Percentiles rank a stretch among this genome's conserved stretches.
Conservation (phyloP, 2,329 filamentous ascomycete species). For the Pyricularia sp. region DNA sequence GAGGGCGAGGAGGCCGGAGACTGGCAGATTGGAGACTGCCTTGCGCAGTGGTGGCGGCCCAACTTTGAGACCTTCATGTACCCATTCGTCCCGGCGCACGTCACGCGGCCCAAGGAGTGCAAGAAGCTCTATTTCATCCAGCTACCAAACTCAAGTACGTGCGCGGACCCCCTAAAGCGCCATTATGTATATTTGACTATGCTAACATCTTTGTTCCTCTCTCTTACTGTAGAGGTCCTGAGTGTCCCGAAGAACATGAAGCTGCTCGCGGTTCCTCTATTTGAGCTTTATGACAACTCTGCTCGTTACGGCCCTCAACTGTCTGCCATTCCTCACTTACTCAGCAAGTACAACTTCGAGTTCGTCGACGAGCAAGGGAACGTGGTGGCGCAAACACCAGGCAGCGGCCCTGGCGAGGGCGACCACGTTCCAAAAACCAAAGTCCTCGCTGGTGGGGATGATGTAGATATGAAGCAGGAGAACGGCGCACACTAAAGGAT, state of each 20-base stretch:
- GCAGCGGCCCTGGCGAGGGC: slow-evolving; percentile 35
- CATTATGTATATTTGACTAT: background rate
- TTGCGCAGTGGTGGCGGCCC: slow-evolving; percentile 96
- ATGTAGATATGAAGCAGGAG: slow-evolving; percentile 44
- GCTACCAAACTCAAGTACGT: slow-evolving; percentile 75
- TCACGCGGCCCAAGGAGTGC: slow-evolving; percentile 93
- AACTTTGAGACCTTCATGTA: slow-evolving; percentile 99
- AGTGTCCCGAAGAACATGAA: slow-evolving; percentile 99
- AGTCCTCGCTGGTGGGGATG: slow-evolving; percentile 50
- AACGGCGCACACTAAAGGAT: slow-evolving; percentile 19
- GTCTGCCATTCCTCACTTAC: slow-evolving; percentile 86
- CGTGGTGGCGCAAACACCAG: slow-evolving; percentile 73
- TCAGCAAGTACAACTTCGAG: slow-evolving; percentile 94
- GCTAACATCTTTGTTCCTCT: background rate
- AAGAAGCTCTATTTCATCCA: slow-evolving; percentile 99
- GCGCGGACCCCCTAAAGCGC: background rate
- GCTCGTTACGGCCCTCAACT: slow-evolving; percentile 89
- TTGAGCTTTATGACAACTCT: slow-evolving; percentile 97
- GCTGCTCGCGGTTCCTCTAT: slow-evolving; percentile 86
- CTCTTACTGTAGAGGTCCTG: slow-evolving; percentile 56
- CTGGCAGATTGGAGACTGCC: slow-evolving; percentile 88
- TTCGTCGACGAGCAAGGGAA: slow-evolving; percentile 90
- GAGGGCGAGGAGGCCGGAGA: slow-evolving; percentile 75
- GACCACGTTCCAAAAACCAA: slow-evolving; percentile 51
- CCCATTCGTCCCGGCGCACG: slow-evolving; percentile 90